These are phyloP conservation scores for Chiua virens DNA, from an alignment of 768 basidiomycete species.

Conservation along the genomic window DNA sequence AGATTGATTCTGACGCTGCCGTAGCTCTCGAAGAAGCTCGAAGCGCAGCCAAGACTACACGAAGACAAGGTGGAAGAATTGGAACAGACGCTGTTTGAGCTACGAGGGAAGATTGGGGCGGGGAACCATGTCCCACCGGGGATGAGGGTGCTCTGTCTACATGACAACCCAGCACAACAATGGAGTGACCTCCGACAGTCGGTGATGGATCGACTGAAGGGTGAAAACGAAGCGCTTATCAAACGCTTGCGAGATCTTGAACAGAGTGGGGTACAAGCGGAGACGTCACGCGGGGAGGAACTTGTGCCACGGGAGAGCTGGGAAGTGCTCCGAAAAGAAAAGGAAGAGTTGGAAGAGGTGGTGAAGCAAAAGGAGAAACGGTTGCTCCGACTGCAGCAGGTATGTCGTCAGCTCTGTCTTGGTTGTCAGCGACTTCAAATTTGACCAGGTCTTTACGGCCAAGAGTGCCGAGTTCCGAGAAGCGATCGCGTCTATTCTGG, in stretches of 20 bases:
- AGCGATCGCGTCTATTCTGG: slow-evolving; percentile 85
- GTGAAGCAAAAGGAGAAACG: slow-evolving; percentile 82
- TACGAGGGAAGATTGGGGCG: slow-evolving; percentile 71
- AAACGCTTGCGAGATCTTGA: slow-evolving; percentile 64
- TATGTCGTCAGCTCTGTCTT: slow-evolving; percentile 22
- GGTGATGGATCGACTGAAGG: slow-evolving; percentile 70
- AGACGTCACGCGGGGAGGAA: slow-evolving; percentile 12
- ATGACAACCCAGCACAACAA: slow-evolving; percentile 79
- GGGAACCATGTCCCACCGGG: slow-evolving; percentile 76
- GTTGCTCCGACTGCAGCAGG: slow-evolving; percentile 77
- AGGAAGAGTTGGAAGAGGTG: slow-evolving; percentile 60
- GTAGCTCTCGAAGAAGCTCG: slow-evolving; percentile 48
- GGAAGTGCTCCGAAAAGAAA: slow-evolving; percentile 70
- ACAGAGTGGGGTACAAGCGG: slow-evolving; percentile 31
- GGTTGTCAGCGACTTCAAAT: too few species aligned
- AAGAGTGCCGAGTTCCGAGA: slow-evolving; percentile 92
- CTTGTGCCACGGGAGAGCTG: slow-evolving; percentile 79
- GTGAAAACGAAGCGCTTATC: slow-evolving; percentile 84
- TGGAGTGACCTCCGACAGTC: slow-evolving; percentile 77
- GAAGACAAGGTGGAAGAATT: slow-evolving; percentile 63
- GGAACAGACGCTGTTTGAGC: slow-evolving; percentile 77
- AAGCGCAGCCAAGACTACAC: slow-evolving; percentile 36
- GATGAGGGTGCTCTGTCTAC: slow-evolving; percentile 64
- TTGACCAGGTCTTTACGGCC: slow-evolving; percentile 68
- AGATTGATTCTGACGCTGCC: not conserved